Evolutionary conservation across 202 grass and related monocot species (phyloP).

Genomic region (Setaria viridis): DNA sequence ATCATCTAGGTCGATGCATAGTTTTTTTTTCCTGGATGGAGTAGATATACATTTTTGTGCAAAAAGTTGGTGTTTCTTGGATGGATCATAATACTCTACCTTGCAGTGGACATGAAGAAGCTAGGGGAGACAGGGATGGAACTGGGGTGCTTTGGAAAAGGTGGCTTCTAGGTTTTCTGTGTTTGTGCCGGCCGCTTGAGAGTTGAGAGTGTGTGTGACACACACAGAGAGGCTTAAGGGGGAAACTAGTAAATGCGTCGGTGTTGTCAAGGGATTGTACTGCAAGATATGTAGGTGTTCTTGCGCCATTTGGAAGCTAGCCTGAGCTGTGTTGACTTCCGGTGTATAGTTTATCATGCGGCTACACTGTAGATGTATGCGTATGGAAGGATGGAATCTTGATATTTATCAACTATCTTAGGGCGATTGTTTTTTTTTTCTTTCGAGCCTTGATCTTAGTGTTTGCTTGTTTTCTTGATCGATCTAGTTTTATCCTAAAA

Average conservation of each 20-base stretch:
- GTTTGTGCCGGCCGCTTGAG: conserved; percentile 35
- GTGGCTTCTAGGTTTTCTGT: conserved; percentile 54
- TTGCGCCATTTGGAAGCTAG: conserved; percentile 58
- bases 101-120: conserved; percentile 86
- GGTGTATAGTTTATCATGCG: conserved; percentile 36
- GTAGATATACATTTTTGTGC: background rate
- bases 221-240: background rate
- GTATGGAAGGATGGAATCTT: conserved; percentile 57
- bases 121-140: conserved; percentile 26
- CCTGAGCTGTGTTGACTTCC: conserved; percentile 52
- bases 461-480: background rate
- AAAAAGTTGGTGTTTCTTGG: conserved; percentile 40
- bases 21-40: background rate
- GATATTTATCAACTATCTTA: conserved; percentile 35
- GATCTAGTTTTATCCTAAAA: background rate
- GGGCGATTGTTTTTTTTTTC: background rate
- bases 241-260: conserved; percentile 25
- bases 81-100: conserved; percentile 52
- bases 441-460: background rate
- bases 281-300: conserved; percentile 40
- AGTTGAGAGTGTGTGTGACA: background rate
- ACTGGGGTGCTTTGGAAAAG: conserved; percentile 51
- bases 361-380: conserved; percentile 18
- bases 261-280: conserved; percentile 42
- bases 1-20: conserved; percentile 10